Base-by-base conservation (phyloP, 2,329 filamentous ascomycete species). In the Ophiocordyceps camponoti-saundersi region DNA sequence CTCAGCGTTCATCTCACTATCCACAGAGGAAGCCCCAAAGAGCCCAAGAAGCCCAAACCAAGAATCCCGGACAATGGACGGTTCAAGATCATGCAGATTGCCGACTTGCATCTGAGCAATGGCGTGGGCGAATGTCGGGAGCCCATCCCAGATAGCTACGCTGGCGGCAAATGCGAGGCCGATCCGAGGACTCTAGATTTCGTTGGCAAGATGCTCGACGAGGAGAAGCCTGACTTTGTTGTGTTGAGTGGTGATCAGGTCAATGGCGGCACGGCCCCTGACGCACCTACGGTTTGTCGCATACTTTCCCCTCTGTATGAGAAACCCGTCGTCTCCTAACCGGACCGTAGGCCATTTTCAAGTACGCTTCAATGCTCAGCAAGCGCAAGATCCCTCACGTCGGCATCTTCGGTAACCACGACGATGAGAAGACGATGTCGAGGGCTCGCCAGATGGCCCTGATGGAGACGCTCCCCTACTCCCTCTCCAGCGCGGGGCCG, bases 71-170 rank as follows among this genome's bases (percentile, higher is more conserved):
- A 93, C 51, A 87, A 92, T 59, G 92, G 90, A 29, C 87, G 83
- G 55, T 96, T 96, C 70, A 96, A 96, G 69, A 95, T 98, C 53
- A 79, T 98, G 74, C 92, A 98, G 65, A 71, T 94, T 47, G 84
- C 88, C n/a, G 92, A 98, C 66, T 67, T 96, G 50, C 92, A 98
- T 63, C 67, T 98, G 48, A 90, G 87, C 58, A 98, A 92, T 2
- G 92, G 90, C 11, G 72, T 89, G 6, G 92, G 92, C 11, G 65
- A 66, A 42, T 98, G 92, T 59, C 79, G 92, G 53, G 88, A 98
- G 55, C 78, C 87, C n/a, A 73, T 90, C 53, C 89, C 89, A 0
- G 75, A 79, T 51, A 74, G 73, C 44, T 76, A 78, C 53, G 77
- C 86, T 46, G 80, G 80, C 6, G 84, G 82, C 12, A 77, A 79